phyloP scores from a whole-genome alignment of 495 filamentous ascomycete species.

The Chaetomidium leptoderma region DNA sequence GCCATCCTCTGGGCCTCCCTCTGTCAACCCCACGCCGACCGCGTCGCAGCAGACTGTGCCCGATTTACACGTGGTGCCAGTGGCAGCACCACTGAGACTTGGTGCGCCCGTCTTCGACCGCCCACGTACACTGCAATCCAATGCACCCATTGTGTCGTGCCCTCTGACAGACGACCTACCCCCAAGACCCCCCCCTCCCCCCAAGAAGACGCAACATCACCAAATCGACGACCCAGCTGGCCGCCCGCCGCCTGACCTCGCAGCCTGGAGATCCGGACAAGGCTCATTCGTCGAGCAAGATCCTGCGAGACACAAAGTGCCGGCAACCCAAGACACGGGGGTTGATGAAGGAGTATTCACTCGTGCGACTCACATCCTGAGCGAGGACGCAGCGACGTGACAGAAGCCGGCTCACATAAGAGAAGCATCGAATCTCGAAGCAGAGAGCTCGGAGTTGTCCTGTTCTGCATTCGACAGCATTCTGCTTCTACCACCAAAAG shows the following conservation, averaged over 20 bases:
- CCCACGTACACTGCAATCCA: constrained; percentile 20
- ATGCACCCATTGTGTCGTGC: constrained; percentile 11
- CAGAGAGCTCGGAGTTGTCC: background rate
- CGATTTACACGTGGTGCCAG: constrained; percentile 42
- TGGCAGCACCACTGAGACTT: constrained; percentile 23
- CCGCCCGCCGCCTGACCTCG: constrained; percentile 8
- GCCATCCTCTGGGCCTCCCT: no score
- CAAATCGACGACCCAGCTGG: background rate
- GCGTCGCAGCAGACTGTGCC: constrained; percentile 22
- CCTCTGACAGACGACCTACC: background rate
- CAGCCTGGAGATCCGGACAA: background rate
- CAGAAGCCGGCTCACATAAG: constrained; percentile 3
- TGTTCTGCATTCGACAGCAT: background rate
- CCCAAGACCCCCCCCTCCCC: background rate
- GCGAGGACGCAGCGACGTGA: no score
- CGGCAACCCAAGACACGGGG: constrained; percentile 12
- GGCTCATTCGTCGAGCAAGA: constrained; percentile 6
- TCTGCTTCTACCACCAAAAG: background rate
- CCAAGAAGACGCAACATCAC: background rate
- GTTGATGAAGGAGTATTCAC: background rate
- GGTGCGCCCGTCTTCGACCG: constrained; percentile 18
- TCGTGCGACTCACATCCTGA: no score
- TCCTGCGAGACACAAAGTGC: constrained; percentile 11
- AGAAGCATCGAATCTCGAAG: background rate
- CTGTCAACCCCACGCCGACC: constrained; percentile 27